These are phyloP conservation scores for Paxillus involutus DNA, from an alignment of 768 basidiomycete species.

Conservation along the genomic window DNA sequence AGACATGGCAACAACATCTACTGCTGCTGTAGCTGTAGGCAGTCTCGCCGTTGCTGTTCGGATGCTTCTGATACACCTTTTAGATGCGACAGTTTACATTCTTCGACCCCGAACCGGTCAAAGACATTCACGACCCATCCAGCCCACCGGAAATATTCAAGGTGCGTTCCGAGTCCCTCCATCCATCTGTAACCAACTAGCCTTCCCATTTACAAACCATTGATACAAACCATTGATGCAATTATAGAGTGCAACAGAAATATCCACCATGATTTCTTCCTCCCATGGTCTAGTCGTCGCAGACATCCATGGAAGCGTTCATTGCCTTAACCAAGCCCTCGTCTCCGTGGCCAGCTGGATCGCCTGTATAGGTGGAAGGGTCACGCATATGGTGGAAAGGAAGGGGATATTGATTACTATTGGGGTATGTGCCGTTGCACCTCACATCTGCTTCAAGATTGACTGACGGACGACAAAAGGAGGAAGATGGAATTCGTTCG, in stretches of 20 bases:
- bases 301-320: conserved; percentile 83
- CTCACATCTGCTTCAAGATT: conserved; percentile 1
- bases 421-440: conserved; percentile 58
- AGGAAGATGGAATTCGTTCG: conserved; percentile 66
- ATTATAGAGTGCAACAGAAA: conserved; percentile 60
- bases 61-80: conserved; percentile 6
- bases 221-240: background rate
- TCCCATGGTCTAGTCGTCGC: conserved; percentile 73
- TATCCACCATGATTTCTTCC: conserved; percentile 66
- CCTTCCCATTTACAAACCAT: background rate
- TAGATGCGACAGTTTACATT: conserved; percentile 91
- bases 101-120: conserved; percentile 78
- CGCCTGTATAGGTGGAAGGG: conserved; percentile 75
- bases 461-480: conserved; percentile 43
- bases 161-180: conserved; percentile 34
- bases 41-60: background rate
- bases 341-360: conserved; percentile 73
- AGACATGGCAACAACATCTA: conserved; percentile 5
- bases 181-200: background rate
- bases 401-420: conserved; percentile 84
- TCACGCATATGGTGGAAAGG: conserved; percentile 84
- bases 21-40: conserved; percentile 21
- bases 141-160: conserved; percentile 79
- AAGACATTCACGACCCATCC: conserved; percentile 75
- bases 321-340: conserved; percentile 73